These are phyloP conservation scores for Pisolithus orientalis DNA, from an alignment of 768 basidiomycete genomes.

Conservation along the genomic window DNA sequence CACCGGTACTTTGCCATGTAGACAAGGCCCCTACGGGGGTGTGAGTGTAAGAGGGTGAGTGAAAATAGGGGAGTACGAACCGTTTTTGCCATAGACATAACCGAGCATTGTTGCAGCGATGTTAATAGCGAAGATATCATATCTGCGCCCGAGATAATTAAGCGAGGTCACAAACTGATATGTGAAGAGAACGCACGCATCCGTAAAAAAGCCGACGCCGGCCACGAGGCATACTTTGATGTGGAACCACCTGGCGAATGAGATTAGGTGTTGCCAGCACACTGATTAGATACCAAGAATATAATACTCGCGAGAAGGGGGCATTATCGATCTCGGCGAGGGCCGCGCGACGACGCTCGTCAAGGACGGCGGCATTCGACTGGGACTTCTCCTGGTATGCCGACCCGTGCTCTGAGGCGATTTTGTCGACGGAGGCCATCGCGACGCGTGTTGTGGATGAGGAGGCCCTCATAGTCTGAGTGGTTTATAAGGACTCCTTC, in stretches of 20 bases:
- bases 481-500: not conserved
- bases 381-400: slow-evolving; percentile 19
- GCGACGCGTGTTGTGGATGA: not conserved
- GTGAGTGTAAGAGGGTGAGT: not conserved
- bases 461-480: not conserved
- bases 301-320: slow-evolving; percentile 59
- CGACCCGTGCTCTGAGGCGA: slow-evolving; percentile 24
- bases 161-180: not conserved
- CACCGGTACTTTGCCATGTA: slow-evolving; percentile 62
- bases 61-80: not conserved
- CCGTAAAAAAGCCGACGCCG: slow-evolving; percentile 90
- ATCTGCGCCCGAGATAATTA: slow-evolving; percentile 22
- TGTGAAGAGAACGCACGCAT: slow-evolving; percentile 44
- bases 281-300: not conserved
- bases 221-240: slow-evolving; percentile 65
- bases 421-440: slow-evolving; percentile 19
- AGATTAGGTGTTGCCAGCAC: not conserved
- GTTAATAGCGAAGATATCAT: slow-evolving; percentile 88
- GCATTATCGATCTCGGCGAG: slow-evolving; percentile 86
- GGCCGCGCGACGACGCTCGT: slow-evolving; percentile 72
- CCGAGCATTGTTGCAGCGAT: slow-evolving; percentile 81
- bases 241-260: slow-evolving; percentile 65
- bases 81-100: slow-evolving; percentile 57
- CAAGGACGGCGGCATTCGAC: slow-evolving; percentile 35
- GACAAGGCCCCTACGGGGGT: slow-evolving; percentile 23